phyloP scores from a whole-genome alignment of 352 stramenopile genomes.

The Globisporangium middletonii region DNA sequence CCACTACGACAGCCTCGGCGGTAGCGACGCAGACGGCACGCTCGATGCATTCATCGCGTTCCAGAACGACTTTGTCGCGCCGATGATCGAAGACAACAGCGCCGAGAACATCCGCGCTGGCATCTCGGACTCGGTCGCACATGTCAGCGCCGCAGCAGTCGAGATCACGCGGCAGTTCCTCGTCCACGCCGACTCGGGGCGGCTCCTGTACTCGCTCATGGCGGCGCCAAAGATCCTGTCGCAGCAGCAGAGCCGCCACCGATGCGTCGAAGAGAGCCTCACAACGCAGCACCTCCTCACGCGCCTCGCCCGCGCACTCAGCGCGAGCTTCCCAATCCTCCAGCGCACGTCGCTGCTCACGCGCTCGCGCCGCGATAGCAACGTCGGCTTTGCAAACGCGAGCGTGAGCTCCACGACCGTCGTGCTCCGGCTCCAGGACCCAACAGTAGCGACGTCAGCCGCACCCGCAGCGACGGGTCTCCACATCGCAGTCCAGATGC shows the following conservation, averaged over 20 bases:
- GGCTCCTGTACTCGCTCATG: conserved; percentile 18
- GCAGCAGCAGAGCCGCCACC: background rate
- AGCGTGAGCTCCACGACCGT: conserved; percentile 8
- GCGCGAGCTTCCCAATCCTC: conserved; percentile 21
- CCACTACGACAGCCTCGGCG: background rate
- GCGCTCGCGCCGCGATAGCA: conserved; percentile 6
- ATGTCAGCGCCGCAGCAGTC: conserved; percentile 1
- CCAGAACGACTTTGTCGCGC: conserved; percentile 26
- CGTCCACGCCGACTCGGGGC: conserved; percentile 29
- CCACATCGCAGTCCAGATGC: conserved; percentile 33
- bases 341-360: conserved; percentile 10
- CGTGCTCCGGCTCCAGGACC: conserved; percentile 5
- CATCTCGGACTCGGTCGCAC: conserved; percentile 10
- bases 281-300: conserved; percentile 19
- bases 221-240: background rate
- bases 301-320: conserved; percentile 21
- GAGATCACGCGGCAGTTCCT: conserved; percentile 25
- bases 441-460: background rate
- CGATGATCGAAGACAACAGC: conserved; percentile 26
- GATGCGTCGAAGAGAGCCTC: conserved; percentile 11
- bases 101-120: conserved; percentile 7
- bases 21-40: conserved; percentile 9
- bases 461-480: background rate
- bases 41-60: conserved; percentile 38
- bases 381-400: conserved; percentile 4